Percentiles rank a stretch among this genome's conserved stretches.
Evolutionary conservation across 2,329 filamentous ascomycete species (phyloP).

Genomic region (Fusarium bulbicola): DNA sequence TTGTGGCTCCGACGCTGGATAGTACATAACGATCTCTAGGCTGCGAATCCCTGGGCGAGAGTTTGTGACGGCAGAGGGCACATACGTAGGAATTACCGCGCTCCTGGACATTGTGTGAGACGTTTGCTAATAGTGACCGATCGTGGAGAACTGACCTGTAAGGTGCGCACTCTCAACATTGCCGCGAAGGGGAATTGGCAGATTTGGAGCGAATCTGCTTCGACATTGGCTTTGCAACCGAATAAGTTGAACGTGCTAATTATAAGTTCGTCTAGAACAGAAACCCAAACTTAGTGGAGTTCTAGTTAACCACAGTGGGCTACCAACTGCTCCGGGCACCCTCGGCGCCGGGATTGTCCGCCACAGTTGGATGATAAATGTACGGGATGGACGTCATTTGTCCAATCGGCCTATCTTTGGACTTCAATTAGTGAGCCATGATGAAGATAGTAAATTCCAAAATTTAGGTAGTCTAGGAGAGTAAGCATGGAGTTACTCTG

Average conservation of each 20-base stretch:
- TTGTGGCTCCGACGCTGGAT: constrained; percentile 18
- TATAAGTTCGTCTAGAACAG: constrained; percentile 4
- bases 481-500: no score
- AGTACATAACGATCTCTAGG: constrained; percentile 20
- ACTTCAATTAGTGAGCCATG: not conserved
- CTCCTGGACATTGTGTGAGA: constrained; percentile 42
- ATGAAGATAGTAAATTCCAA: not conserved
- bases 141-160: constrained; percentile 47
- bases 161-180: constrained; percentile 56
- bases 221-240: constrained; percentile 34
- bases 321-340: not conserved
- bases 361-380: constrained; percentile 1
- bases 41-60: constrained; percentile 32
- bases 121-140: not conserved
- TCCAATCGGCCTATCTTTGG: not conserved
- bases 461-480: not conserved
- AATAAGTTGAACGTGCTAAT: constrained; percentile 14
- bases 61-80: constrained; percentile 50
- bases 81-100: constrained; percentile 53
- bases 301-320: constrained; percentile 30
- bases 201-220: constrained; percentile 26
- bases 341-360: constrained; percentile 38
- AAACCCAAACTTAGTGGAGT: constrained; percentile 29
- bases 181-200: constrained; percentile 37
- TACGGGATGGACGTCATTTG: not conserved